Base-by-base conservation (phyloP, 352 stramenopile species). In the Phytopythium sindhum region DNA sequence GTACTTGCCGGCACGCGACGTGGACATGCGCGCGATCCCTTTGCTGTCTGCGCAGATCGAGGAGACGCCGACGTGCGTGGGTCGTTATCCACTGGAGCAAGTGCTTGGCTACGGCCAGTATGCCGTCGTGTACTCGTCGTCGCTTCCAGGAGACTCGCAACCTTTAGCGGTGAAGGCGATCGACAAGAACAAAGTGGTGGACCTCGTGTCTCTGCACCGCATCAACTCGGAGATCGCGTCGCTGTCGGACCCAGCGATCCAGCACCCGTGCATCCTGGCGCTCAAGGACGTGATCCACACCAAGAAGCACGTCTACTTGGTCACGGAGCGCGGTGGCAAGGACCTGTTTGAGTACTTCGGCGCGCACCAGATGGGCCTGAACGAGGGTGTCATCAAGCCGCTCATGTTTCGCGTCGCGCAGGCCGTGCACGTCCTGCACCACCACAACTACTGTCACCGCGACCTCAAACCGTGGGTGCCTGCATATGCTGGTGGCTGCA, bases 281-380 rank as follows among this genome's bases (percentile, higher is more conserved):
- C 42, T 95, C 37, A 51, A 77, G 19, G 86, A 96, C 31, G 86
- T 96, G 11, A 84, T 96, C 58, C 83, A 96, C 68, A 93, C 86
- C 10, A 60, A 48, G 17, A 78, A 86, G 28, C 78, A 86, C 57
- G 79, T 97, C 9, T 97, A 96, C 53, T 42, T 97, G 35, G 72
- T 97, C 33, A 94, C 83, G 1, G 88, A 96, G 55, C 75, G 87
- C 19, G 86, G 88, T 14, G 84, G 81, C 2, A 84, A 90, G 37
- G 88, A 97, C 61, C 66, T 97, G 26, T 95, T 96, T 31, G 87
- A 93, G 58, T 89, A 82, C 66, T 91, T 95, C 55, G 84, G 80
- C 12, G 42, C 73, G 1, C 77, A 73, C 15, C 55, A 74, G 6
- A 54, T 90, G 4, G 86, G 80, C 29, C 44, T 90, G 5, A 53